Conservation (phyloP, 306 rosid species). For the Luffa acutangula region DNA sequence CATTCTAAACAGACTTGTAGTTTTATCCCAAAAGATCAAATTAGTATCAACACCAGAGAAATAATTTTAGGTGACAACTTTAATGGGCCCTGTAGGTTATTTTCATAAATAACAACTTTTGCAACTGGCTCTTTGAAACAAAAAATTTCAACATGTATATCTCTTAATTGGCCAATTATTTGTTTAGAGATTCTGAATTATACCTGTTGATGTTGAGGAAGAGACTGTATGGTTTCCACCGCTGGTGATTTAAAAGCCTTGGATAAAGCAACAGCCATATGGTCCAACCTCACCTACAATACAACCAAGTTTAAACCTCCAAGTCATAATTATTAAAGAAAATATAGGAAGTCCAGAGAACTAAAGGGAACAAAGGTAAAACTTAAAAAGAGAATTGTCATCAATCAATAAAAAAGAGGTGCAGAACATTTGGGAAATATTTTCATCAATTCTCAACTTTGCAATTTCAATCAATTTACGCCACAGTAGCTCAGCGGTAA, state of each 20-base stretch:
- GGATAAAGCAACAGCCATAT: constrained; percentile 79
- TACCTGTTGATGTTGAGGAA: constrained; percentile 98
- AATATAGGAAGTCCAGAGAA: neutral
- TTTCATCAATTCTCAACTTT: neutral
- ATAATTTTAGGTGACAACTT: neutral
- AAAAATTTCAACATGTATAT: neutral
- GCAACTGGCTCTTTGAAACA: neutral
- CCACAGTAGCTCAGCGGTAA: too few species aligned
- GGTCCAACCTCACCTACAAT: constrained; percentile 62
- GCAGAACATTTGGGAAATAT: neutral
- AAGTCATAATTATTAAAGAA: neutral
- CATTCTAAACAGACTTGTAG: neutral
- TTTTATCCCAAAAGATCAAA: neutral
- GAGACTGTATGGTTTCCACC: constrained; percentile 78
- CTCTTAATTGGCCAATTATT: neutral
- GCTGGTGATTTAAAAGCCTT: constrained; percentile 72
- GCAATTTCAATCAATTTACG: too few species aligned
- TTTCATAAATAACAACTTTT: neutral
- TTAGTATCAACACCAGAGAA: neutral
- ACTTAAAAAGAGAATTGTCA: neutral
- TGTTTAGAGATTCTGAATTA: neutral
- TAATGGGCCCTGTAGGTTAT: neutral
- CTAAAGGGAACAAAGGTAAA: too few species aligned
- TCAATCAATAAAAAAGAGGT: neutral
- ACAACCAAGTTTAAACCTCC: constrained; percentile 20